phyloP scores from a whole-genome alignment of 2,329 filamentous ascomycete species.

The Fusarium luffae region DNA sequence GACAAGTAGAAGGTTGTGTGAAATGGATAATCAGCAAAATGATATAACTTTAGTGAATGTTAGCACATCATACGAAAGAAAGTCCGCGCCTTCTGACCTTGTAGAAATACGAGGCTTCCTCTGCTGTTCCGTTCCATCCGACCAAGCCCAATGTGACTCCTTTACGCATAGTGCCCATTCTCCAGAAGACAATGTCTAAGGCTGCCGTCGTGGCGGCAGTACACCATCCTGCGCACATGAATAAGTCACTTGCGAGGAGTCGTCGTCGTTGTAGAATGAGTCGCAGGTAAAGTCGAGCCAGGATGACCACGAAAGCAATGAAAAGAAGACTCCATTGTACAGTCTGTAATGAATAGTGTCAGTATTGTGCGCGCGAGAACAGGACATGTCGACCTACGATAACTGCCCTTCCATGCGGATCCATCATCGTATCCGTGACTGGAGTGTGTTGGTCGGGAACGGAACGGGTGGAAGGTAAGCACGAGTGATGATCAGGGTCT shows the following conservation, averaged over 20 bases:
- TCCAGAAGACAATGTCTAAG: neutral
- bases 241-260: slow-evolving; percentile 9
- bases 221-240: slow-evolving; percentile 28
- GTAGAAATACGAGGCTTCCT: slow-evolving; percentile 1
- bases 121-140: neutral
- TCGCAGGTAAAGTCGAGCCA: slow-evolving; percentile 16
- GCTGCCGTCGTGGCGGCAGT: neutral
- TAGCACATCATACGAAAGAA: rapidly evolving
- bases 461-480: neutral
- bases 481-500: neutral
- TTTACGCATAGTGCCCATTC: neutral
- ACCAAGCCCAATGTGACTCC: neutral
- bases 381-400: neutral
- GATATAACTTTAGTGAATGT: neutral
- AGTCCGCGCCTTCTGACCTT: neutral
- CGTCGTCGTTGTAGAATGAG: slow-evolving; percentile 5
- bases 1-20: slow-evolving; percentile 7
- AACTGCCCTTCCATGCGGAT: slow-evolving; percentile 5
- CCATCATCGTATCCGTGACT: neutral
- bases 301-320: slow-evolving; percentile 2
- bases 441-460: neutral
- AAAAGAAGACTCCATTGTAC: slow-evolving; percentile 11
- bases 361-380: rapidly evolving
- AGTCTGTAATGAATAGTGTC: neutral
- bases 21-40: neutral